Conservation (phyloP, 495 filamentous ascomycete genomes). For the Thermothielavioides terrestris region DNA sequence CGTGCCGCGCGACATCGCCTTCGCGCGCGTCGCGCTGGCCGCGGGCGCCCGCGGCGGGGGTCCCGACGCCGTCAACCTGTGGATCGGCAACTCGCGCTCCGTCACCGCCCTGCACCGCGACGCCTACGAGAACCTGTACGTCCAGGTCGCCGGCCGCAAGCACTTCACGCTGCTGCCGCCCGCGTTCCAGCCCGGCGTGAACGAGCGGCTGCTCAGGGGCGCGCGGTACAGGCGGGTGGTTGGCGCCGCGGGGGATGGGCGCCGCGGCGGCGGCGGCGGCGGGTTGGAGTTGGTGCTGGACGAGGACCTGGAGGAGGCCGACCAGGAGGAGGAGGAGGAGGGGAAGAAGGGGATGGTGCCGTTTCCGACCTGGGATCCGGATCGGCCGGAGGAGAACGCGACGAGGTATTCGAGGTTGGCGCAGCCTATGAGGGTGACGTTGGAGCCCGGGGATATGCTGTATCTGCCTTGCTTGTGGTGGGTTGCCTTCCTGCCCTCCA, state of each 20-base stretch:
- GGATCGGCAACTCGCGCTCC: constrained; percentile 61
- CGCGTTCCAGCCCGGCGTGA: constrained; percentile 51
- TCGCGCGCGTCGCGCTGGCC: constrained; percentile 59
- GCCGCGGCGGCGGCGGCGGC: neutral
- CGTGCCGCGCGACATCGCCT: constrained; percentile 50
- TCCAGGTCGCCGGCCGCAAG: constrained; percentile 59
- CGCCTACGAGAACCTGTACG: constrained; percentile 75
- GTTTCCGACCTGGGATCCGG: constrained; percentile 65
- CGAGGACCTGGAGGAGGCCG: too few species aligned
- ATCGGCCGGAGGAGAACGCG: constrained; percentile 36
- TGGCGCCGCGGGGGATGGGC: neutral
- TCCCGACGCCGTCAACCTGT: constrained; percentile 72
- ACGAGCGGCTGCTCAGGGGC: constrained; percentile 43
- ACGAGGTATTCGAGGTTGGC: constrained; percentile 49
- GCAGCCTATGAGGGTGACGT: constrained; percentile 48
- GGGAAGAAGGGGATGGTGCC: constrained; percentile 37
- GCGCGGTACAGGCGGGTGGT: constrained; percentile 42
- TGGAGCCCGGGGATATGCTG: constrained; percentile 68
- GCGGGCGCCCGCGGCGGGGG: too few species aligned
- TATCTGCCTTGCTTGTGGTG: constrained; percentile 71
- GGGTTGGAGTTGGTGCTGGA: constrained; percentile 26
- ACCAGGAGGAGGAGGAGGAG: constrained; percentile 29
- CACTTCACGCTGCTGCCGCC: constrained; percentile 64
- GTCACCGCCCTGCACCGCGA: constrained; percentile 65
- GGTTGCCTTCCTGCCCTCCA: too few species aligned